Conservation (phyloP, 495 filamentous ascomycete species). For the Trichoderma asperelloides region DNA sequence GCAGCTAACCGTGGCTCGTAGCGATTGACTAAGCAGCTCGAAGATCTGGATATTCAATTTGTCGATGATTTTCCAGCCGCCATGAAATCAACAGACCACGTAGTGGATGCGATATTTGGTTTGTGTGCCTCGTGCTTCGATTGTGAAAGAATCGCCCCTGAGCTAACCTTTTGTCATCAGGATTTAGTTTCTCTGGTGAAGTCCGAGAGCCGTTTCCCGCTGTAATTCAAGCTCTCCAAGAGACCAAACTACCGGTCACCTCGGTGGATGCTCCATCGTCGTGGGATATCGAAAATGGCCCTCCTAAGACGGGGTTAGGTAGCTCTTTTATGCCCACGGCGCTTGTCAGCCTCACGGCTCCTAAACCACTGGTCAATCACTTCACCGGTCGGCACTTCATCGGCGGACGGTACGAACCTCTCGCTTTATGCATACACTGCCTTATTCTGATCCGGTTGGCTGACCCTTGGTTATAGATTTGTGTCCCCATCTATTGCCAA, state of each 20-base stretch:
- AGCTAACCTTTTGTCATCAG: constrained; percentile 24
- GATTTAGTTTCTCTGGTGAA: constrained; percentile 89
- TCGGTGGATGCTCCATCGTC: constrained; percentile 87
- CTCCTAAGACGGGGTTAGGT: constrained; percentile 68
- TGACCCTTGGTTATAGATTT: constrained; percentile 48
- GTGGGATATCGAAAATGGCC: constrained; percentile 86
- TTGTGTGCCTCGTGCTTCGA: constrained; percentile 17
- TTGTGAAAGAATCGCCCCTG: constrained; percentile 10
- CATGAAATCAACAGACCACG: constrained; percentile 59
- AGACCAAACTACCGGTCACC: constrained; percentile 65
- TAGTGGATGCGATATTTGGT: constrained; percentile 94
- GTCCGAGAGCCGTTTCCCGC: constrained; percentile 81
- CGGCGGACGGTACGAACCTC: constrained; percentile 54
- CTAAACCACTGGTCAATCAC: constrained; percentile 81
- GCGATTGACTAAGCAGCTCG: constrained; percentile 76
- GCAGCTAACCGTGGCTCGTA: constrained; percentile 26
- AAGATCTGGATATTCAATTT: constrained; percentile 76
- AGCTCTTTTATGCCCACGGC: constrained; percentile 67
- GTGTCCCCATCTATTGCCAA: constrained; percentile 67
- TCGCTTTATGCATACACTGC: not conserved
- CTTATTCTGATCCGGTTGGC: not conserved
- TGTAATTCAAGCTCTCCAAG: constrained; percentile 67
- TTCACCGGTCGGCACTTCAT: constrained; percentile 85
- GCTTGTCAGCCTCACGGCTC: constrained; percentile 84
- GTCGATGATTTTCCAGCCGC: constrained; percentile 66